These are phyloP conservation scores for Mucor indicus DNA, from an alignment of 371 early-diverging fungal species.

Conservation along the genomic window DNA sequence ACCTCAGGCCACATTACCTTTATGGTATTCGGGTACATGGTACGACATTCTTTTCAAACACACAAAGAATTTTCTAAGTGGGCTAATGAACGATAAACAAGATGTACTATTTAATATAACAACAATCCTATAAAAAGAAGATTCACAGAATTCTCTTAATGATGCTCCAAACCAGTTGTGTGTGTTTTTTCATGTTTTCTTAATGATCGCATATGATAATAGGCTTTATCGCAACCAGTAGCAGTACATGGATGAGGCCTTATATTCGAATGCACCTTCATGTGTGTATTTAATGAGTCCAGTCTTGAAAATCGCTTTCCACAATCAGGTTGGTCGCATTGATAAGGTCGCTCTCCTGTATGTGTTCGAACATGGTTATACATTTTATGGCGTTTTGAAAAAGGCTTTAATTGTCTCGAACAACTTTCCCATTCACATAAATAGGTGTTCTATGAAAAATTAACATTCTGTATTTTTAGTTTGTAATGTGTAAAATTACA, in stretches of 20 bases:
- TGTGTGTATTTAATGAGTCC: slow-evolving; percentile 86
- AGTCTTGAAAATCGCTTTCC: slow-evolving; percentile 86
- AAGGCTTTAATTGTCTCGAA: slow-evolving; percentile 70
- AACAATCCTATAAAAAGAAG: too few species aligned
- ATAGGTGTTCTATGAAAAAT: slow-evolving; percentile 70
- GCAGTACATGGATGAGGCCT: slow-evolving; percentile 66
- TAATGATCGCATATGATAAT: slow-evolving; percentile 78
- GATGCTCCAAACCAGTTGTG: too few species aligned
- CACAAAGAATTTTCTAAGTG: too few species aligned
- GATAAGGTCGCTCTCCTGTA: slow-evolving; percentile 78
- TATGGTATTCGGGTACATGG: too few species aligned
- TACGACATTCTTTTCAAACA: too few species aligned
- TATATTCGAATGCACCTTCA: slow-evolving; percentile 82
- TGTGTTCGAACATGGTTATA: slow-evolving; percentile 88
- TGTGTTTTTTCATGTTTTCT: slow-evolving; percentile 75
- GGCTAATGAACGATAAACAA: too few species aligned
- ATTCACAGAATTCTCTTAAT: too few species aligned
- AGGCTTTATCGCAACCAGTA: slow-evolving; percentile 69
- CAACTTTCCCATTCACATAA: slow-evolving; percentile 83
- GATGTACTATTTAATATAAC: too few species aligned
- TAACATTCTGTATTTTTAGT: too few species aligned
- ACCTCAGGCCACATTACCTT: too few species aligned
- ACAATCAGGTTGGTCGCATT: slow-evolving; percentile 53
- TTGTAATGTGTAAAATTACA: too few species aligned
- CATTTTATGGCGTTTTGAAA: slow-evolving; percentile 89